Base-by-base conservation (phyloP, 345 rosid species). In the Melaleuca alternifolia region DNA sequence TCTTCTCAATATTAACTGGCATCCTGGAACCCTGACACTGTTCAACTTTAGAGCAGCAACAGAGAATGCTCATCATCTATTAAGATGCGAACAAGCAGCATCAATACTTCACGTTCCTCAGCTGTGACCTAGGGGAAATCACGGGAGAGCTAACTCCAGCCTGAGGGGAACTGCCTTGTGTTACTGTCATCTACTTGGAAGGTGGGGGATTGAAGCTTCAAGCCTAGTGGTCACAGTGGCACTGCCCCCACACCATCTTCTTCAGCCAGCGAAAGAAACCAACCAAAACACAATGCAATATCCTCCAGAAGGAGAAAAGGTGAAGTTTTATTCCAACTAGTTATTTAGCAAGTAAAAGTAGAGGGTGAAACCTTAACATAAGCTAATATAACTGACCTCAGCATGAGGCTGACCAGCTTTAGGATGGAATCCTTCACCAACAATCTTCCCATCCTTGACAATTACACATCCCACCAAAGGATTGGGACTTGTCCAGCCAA, bases 341-440 rank as follows among this genome's bases (percentile, higher is more conserved):
- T 18, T 33, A 65, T 65, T 65, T 30, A 65, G 48, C 81, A 37
- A 37, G 48, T 2, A 37, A 71, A 71, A 48, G 33, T 10, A 10
- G 1, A 41, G 46, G 7, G 48, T 2, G 11, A 21, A 52, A 85
- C 65, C 18, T 11, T 16, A 76, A n/a, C 30, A 59, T 59, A n/a
- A 65, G 37, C 53, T 71, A 84, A 56, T 46, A 11, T 24, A 52
- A 88, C 82, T 89, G 90, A 97, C 98, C 98, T 97, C 99, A 52
- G 98, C 98, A 89, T 96, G 99, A 88, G 99, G 98, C 85, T 95
- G 95, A 20, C 98, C 99, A 82, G 99, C 98, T 93, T 96, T 97
- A 83, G 99, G 99, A 89, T 97, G 99, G 89, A 94, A 96, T 51
- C 99, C 99, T 93, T 96, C 91, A 33, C 99, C 98, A 76, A 97